A percentile compares a stretch with the other conserved stretches of the same genome.
These are phyloP conservation scores for Nicotiana attenuata DNA, from an alignment of 257 asterid genomes.

Conservation along the genomic window DNA sequence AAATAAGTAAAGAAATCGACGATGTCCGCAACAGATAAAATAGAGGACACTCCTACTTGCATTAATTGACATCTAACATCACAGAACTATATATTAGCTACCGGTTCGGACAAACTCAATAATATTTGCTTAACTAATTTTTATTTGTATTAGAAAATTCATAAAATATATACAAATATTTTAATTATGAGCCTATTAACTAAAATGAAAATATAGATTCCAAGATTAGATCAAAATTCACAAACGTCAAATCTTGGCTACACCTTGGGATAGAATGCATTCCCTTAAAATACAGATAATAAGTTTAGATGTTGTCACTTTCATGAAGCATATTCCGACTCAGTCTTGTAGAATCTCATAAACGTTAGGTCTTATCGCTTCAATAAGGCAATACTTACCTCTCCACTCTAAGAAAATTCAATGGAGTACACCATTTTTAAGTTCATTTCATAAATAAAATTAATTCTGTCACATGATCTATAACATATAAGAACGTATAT, in stretches of 20 bases:
- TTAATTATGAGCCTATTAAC: too few relatives aligned
- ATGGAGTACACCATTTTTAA: neutral
- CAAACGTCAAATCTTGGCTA: too few relatives aligned
- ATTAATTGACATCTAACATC: neutral
- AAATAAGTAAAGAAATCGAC: neutral
- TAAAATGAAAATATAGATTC: too few relatives aligned
- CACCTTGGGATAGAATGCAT: neutral
- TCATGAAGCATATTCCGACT: neutral
- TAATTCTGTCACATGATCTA: neutral
- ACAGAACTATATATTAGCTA: too few relatives aligned
- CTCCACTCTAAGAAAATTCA: too few relatives aligned
- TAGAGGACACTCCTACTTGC: neutral
- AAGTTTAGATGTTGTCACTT: neutral
- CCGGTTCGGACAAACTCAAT: too few relatives aligned
- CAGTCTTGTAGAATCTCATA: neutral
- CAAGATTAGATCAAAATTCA: too few relatives aligned
- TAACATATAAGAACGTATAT: neutral
- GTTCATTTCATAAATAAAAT: too few relatives aligned
- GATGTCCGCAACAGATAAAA: neutral
- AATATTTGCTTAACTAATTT: too few relatives aligned
- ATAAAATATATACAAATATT: too few relatives aligned
- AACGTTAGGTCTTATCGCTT: neutral
- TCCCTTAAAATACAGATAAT: too few relatives aligned
- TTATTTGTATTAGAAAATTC: too few relatives aligned
- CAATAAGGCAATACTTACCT: neutral